A percentile compares a stretch with the other conserved stretches of the same genome.
Evolutionary conservation across 2,329 filamentous ascomycete species (phyloP).

Genomic region (Calonectria fujianensis): DNA sequence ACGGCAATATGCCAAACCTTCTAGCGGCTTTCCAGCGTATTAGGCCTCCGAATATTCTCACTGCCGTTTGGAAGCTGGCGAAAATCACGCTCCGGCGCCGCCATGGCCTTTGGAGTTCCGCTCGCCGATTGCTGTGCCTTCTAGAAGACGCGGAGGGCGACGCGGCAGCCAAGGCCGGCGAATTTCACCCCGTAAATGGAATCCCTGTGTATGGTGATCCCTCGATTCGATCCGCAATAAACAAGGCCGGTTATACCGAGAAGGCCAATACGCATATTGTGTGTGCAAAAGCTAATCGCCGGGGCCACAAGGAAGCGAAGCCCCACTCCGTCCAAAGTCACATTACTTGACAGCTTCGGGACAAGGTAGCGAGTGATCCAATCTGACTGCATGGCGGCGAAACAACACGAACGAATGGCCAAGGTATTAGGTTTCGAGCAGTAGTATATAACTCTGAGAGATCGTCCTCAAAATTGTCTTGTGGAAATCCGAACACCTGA

Average conservation of each 20-base stretch:
- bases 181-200: not conserved
- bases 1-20: slow-evolving; percentile 23
- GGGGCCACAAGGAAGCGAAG: slow-evolving; percentile 25
- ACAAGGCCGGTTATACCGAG: slow-evolving; percentile 17
- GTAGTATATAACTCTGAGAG: slow-evolving; percentile 13
- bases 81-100: not conserved
- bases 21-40: slow-evolving; percentile 23
- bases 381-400: slow-evolving; percentile 21
- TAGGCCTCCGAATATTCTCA: not conserved
- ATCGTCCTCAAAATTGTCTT: not conserved
- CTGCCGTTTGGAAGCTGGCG: not conserved
- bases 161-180: not conserved
- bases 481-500: not conserved
- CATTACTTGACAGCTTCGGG: slow-evolving; percentile 29
- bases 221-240: slow-evolving; percentile 15
- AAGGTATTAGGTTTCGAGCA: slow-evolving; percentile 23
- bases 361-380: slow-evolving; percentile 26
- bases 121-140: not conserved
- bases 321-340: slow-evolving; percentile 20
- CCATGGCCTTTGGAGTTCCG: not conserved
- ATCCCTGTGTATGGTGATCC: slow-evolving; percentile 10
- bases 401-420: slow-evolving; percentile 14
- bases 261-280: slow-evolving; percentile 16
- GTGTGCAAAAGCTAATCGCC: slow-evolving; percentile 18
- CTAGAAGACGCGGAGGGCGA: not conserved